Evolutionary conservation across 1,284 basidiomycete genomes (phyloP).

Genomic region (Marasmius oreades): DNA sequence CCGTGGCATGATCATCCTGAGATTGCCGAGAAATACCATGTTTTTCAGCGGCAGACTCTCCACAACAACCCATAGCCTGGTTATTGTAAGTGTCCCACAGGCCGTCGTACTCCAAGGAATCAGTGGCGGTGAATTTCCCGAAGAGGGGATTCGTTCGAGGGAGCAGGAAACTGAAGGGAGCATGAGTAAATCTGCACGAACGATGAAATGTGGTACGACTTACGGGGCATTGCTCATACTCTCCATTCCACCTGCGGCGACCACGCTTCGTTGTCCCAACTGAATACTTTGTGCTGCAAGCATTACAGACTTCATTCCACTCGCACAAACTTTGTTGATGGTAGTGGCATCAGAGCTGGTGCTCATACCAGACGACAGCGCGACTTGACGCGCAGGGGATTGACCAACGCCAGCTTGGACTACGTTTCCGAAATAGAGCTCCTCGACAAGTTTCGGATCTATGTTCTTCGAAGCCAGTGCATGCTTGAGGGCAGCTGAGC

Average conservation of each 20-base stretch:
- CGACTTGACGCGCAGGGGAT: constrained; percentile 94
- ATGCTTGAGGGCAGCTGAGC: constrained; percentile 85
- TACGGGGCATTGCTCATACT: constrained; percentile 97
- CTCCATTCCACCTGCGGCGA: constrained; percentile 96
- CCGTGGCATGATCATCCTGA: constrained; percentile 88
- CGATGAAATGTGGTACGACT: constrained; percentile 27
- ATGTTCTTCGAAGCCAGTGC: constrained; percentile 82
- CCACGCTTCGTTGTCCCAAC: constrained; percentile 81
- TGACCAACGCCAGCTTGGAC: constrained; percentile 96
- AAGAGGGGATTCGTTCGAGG: constrained; percentile 87
- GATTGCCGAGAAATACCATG: constrained; percentile 81
- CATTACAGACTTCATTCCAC: constrained; percentile 93
- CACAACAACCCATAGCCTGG: constrained; percentile 96
- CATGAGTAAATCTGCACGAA: constrained; percentile 7
- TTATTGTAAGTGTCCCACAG: constrained; percentile 97
- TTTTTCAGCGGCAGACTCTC: constrained; percentile 85
- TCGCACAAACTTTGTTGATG: constrained; percentile 98
- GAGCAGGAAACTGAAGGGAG: constrained; percentile 75
- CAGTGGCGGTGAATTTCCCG: constrained; percentile 85
- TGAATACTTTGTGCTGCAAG: constrained; percentile 90
- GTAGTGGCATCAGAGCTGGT: constrained; percentile 93
- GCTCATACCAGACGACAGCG: constrained; percentile 81
- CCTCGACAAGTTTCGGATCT: constrained; percentile 82
- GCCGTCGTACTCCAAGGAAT: constrained; percentile 91
- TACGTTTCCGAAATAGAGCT: constrained; percentile 97